Conservation (phyloP, 768 basidiomycete species). For the Rossbeevera mucosa region DNA sequence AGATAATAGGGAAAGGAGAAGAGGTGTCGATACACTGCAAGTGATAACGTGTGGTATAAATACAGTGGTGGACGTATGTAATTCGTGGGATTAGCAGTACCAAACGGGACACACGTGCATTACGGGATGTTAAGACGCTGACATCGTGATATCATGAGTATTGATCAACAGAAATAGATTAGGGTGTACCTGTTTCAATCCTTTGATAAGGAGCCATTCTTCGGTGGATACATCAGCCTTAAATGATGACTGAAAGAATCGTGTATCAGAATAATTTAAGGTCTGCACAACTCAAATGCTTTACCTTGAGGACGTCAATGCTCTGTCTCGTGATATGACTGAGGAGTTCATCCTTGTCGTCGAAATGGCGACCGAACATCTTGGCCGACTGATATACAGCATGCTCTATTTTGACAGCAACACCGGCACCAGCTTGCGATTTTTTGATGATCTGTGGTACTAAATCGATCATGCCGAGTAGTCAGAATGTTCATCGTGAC, state of each 20-base stretch:
- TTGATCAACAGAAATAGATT: not conserved
- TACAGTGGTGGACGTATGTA: slow-evolving; percentile 24
- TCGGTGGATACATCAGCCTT: slow-evolving; percentile 84
- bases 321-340: slow-evolving; percentile 88
- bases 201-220: slow-evolving; percentile 91
- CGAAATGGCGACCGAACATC: slow-evolving; percentile 94
- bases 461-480: not conserved
- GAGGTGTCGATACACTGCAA: not conserved
- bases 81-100: slow-evolving; percentile 19
- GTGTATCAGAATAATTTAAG: slow-evolving; percentile 5
- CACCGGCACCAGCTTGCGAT: slow-evolving; percentile 90
- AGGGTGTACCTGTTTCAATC: slow-evolving; percentile 62
- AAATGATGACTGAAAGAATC: slow-evolving; percentile 61
- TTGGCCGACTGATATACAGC: slow-evolving; percentile 93
- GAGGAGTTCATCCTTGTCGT: slow-evolving; percentile 90
- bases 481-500: slow-evolving; percentile 13
- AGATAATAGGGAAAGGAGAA: not conserved
- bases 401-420: slow-evolving; percentile 98
- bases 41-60: slow-evolving; percentile 25
- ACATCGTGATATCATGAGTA: slow-evolving; percentile 26
- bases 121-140: slow-evolving; percentile 39
- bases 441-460: slow-evolving; percentile 76
- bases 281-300: not conserved
- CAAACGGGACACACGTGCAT: slow-evolving; percentile 6
- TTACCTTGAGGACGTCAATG: slow-evolving; percentile 92